Conservation (phyloP, 1,284 basidiomycete species). For the Heliocybe sulcata region DNA sequence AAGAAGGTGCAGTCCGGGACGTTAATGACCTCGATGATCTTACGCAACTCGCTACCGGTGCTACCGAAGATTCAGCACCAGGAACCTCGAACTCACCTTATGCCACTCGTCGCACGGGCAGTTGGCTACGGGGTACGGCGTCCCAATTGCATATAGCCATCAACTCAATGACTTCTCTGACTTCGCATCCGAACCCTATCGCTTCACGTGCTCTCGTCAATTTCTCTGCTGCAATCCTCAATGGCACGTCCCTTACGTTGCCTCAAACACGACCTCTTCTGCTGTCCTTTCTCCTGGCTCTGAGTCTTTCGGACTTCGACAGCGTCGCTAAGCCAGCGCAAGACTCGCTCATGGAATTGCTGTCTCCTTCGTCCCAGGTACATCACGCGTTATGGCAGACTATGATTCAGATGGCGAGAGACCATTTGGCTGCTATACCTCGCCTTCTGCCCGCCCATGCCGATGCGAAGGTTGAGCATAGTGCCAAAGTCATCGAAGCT, state of each 20-base stretch:
- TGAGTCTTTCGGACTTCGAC: constrained; percentile 47
- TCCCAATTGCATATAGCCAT: constrained; percentile 64
- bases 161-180: constrained; percentile 51
- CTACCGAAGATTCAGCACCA: neutral
- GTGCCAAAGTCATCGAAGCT: constrained; percentile 60
- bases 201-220: constrained; percentile 51
- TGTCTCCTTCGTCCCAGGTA: constrained; percentile 30
- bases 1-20: constrained; percentile 47
- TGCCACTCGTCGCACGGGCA: constrained; percentile 41
- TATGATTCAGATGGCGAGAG: constrained; percentile 46
- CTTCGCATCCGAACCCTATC: constrained; percentile 56
- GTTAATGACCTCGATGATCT: constrained; percentile 60
- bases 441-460: constrained; percentile 61
- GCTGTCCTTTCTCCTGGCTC: constrained; percentile 60
- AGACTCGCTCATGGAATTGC: constrained; percentile 36
- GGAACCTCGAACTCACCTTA: constrained; percentile 20
- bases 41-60: constrained; percentile 22
- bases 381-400: constrained; percentile 43
- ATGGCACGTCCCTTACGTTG: constrained; percentile 49
- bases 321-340: constrained; percentile 47
- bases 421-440: constrained; percentile 71
- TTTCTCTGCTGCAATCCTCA: constrained; percentile 50
- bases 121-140: constrained; percentile 58
- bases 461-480: constrained; percentile 65
- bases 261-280: constrained; percentile 59